Conservation (phyloP, 2,329 filamentous ascomycete genomes). For the Leptographium lundbergii region DNA sequence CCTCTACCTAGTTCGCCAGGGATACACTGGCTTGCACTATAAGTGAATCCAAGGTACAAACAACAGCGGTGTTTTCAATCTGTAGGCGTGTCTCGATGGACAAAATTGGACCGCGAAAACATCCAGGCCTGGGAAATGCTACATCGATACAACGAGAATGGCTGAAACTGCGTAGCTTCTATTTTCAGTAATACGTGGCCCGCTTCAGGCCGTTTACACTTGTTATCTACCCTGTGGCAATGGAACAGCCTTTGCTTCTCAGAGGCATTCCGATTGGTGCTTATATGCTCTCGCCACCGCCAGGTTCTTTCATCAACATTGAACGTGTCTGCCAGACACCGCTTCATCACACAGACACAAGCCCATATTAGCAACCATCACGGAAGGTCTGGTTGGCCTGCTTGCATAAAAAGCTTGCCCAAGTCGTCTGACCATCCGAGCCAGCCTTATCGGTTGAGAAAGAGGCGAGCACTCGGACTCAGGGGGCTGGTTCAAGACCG, state of each 20-base stretch:
- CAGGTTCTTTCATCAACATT: background rate
- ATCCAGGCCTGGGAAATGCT: too few relatives aligned
- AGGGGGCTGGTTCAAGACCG: too few relatives aligned
- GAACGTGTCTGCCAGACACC: background rate
- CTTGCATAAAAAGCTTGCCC: background rate
- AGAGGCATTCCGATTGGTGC: background rate
- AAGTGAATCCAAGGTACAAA: too few relatives aligned
- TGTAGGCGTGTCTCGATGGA: too few relatives aligned
- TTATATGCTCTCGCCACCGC: background rate
- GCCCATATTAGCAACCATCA: background rate
- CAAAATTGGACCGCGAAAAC: too few relatives aligned
- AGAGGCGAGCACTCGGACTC: background rate
- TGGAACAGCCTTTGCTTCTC: conserved; percentile 6
- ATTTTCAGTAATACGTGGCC: too few relatives aligned
- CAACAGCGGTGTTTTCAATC: too few relatives aligned
- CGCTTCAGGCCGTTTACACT: too few relatives aligned
- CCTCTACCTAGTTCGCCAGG: too few relatives aligned
- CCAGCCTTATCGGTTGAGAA: background rate
- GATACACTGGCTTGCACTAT: too few relatives aligned
- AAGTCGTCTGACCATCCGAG: background rate
- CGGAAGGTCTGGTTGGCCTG: background rate
- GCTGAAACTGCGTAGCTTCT: background rate
- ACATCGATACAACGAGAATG: too few relatives aligned
- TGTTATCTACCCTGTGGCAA: background rate
- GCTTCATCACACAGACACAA: background rate